Percentiles rank a stretch among this genome's conserved stretches.
Evolutionary conservation across 179 eudicot genomes (phyloP).

Genomic region (Monotropa hypopitys): DNA sequence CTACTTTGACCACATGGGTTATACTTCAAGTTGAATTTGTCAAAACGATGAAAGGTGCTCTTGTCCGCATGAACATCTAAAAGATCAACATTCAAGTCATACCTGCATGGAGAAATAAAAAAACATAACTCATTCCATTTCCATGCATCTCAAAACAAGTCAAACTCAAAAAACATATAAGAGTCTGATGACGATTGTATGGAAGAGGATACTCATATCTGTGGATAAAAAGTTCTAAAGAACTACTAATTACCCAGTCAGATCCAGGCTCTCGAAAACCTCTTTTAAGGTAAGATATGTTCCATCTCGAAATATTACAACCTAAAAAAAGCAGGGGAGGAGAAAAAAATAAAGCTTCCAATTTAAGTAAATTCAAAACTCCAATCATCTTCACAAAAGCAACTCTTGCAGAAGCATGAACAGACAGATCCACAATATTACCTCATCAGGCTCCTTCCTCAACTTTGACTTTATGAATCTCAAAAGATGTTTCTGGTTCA

Average conservation of each 20-base stretch:
- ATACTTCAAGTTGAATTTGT: constrained; percentile 95
- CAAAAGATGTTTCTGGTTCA: constrained; percentile 98
- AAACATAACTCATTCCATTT: background rate
- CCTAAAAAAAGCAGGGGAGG: constrained; percentile 35
- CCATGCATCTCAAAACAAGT: constrained; percentile 4
- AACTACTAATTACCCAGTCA: constrained; percentile 59
- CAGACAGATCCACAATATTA: constrained; percentile 17
- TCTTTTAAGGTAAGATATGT: constrained; percentile 92
- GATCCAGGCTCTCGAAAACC: constrained; percentile 96
- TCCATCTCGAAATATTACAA: constrained; percentile 96
- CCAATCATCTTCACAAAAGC: background rate
- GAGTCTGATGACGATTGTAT: background rate
- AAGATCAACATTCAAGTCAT: constrained; percentile 95
- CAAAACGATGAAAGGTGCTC: constrained; percentile 99
- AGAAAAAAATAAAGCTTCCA: background rate
- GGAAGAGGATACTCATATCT: background rate
- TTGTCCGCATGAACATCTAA: constrained; percentile 99
- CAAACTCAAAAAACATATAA: background rate
- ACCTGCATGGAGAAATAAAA: constrained; percentile 28
- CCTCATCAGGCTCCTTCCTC: constrained; percentile 99
- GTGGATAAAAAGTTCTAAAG: background rate
- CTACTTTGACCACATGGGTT: constrained; percentile 99
- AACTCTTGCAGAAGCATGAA: background rate
- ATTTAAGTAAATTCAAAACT: background rate
- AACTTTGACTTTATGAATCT: constrained; percentile 96